A percentile compares a stretch with the other conserved stretches of the same genome.
Conservation (phyloP, 495 filamentous ascomycete genomes). For the Annulohypoxylon moriforme region DNA sequence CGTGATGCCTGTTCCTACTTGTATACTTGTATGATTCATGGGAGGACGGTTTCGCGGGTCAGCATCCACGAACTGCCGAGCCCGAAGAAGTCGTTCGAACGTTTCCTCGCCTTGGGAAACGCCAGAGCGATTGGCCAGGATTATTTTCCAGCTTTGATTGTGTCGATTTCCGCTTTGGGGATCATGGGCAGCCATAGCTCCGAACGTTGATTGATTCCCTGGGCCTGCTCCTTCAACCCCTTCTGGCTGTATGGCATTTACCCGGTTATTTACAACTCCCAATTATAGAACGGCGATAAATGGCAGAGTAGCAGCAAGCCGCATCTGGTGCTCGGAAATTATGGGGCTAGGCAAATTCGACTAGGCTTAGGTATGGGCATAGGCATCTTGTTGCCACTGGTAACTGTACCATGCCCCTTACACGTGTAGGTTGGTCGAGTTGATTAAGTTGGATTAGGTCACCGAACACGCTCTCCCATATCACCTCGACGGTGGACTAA, state of each 20-base stretch:
- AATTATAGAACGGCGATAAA: slow-evolving; percentile 46
- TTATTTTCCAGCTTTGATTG: slow-evolving; percentile 48
- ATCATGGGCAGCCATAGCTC: slow-evolving; percentile 54
- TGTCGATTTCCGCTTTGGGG: slow-evolving; percentile 52
- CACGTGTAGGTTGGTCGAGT: slow-evolving; percentile 13
- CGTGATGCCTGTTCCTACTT: slow-evolving; percentile 42
- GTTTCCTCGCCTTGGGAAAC: slow-evolving; percentile 53
- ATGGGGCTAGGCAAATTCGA: slow-evolving; percentile 30
- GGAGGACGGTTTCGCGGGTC: slow-evolving; percentile 34
- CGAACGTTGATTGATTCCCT: slow-evolving; percentile 48
- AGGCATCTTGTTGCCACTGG: slow-evolving; percentile 38
- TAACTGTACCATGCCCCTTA: not conserved
- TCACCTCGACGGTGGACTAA: slow-evolving; percentile 30
- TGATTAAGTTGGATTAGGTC: slow-evolving; percentile 20
- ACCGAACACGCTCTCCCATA: slow-evolving; percentile 25
- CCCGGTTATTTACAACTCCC: slow-evolving; percentile 49
- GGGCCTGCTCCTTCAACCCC: slow-evolving; percentile 33
- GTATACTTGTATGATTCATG: slow-evolving; percentile 46
- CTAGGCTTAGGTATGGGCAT: slow-evolving; percentile 5
- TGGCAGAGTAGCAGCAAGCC: slow-evolving; percentile 41
- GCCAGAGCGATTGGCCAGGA: slow-evolving; percentile 53
- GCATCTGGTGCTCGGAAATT: slow-evolving; percentile 35
- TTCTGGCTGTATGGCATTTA: slow-evolving; percentile 52
- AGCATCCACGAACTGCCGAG: slow-evolving; percentile 57
- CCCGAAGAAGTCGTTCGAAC: slow-evolving; percentile 52